A percentile compares a stretch with the other conserved stretches of the same genome.
phyloP scores from a whole-genome alignment of 768 basidiomycete genomes.

The Mycena rosella region DNA sequence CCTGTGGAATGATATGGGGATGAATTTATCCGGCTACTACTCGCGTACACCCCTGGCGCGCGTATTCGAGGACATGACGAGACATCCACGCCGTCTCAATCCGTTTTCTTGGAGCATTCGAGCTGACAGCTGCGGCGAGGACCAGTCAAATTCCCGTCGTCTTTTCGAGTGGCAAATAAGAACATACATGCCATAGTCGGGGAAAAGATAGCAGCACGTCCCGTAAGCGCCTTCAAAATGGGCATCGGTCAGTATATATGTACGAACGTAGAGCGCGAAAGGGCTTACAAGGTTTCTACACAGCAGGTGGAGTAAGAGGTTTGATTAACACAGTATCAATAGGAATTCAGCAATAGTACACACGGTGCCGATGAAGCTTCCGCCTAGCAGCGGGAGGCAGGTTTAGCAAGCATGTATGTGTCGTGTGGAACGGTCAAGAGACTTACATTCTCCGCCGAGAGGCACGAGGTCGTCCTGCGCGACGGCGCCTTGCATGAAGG shows the following conservation, averaged over 20 bases:
- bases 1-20: background rate
- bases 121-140: constrained; percentile 3
- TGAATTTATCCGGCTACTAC: background rate
- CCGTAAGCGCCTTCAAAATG: background rate
- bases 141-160: background rate
- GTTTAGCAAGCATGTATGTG: no score
- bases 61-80: background rate
- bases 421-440: background rate
- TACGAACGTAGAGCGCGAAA: background rate
- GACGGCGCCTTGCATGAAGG: constrained; percentile 14
- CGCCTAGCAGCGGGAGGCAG: constrained; percentile 3
- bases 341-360: background rate
- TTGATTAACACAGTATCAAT: background rate
- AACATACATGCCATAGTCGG: constrained; percentile 26
- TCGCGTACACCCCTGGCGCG: no score
- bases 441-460: constrained; percentile 21
- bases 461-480: constrained; percentile 15
- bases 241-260: background rate
- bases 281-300: constrained; percentile 14
- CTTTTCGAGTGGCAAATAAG: background rate
- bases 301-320: background rate
- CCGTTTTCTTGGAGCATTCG: constrained; percentile 11
- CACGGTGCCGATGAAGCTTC: constrained; percentile 27
- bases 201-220: constrained; percentile 25
- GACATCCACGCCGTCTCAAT: background rate